Base-by-base conservation (phyloP, 1,284 basidiomycete species). In the Moesziomyces sp. region DNA sequence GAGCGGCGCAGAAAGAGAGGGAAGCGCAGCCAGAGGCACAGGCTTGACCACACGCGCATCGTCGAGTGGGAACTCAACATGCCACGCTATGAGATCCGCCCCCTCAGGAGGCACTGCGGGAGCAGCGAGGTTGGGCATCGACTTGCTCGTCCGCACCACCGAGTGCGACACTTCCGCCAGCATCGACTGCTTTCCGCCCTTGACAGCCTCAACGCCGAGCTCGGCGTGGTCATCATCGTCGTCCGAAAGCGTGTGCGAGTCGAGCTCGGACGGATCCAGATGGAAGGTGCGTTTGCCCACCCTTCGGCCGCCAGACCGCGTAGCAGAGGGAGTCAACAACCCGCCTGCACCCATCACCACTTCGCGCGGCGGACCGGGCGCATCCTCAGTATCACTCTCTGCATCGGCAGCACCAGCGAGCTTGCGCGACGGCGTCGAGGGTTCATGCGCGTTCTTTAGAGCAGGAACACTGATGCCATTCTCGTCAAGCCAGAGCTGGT, bases 331-430 rank as follows among this genome's bases (percentile, higher is more conserved):
- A 3, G 71, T 74, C 21, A 64, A 42, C 5, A 74, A 40, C 0
- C 71, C 71, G 4, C 73, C 73, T 19, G 60, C 61, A 11, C 71
- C 71, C 61, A 62, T 61, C 21, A 87, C 94, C 77, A 93, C 94
- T 61, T 90, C 91, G 19, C 88, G 97, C 59, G 91, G 91, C 64
- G 91, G 92, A 74, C 94, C 86, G 89, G 94, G 72, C 88, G 97
- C 44, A 88, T 94, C 40, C 90, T 93, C 28, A 88, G 90, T 81
- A 94, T 97, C 87, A 85, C 94, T 76, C 89, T 97, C 80, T 94
- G 35, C 23, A 24, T 46, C 28, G 38, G 54, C 24, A 7, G 50
- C 61, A 11, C 61, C 30, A 13, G 24, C 43, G 14, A 30, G 35
- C 9, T 42, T 46, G 18, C 58, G 50, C 13, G 59, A 63, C 8